Evolutionary conservation across 495 filamentous ascomycete genomes (phyloP).

Genomic region (Podospora fimiseda): DNA sequence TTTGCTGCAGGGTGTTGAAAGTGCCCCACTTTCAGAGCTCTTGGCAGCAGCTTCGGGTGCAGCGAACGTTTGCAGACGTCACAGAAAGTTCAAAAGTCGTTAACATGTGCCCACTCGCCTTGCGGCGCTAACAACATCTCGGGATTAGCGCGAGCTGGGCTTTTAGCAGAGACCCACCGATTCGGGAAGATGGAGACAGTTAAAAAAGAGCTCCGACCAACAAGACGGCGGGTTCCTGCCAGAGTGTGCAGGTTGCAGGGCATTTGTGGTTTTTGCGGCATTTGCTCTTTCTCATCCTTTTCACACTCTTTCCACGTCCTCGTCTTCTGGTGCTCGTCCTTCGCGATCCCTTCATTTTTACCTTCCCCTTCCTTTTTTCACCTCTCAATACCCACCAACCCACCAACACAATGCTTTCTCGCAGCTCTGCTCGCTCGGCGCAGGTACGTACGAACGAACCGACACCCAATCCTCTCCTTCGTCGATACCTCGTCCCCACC

Average conservation of each 20-base stretch:
- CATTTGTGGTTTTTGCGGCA: constrained; percentile 26
- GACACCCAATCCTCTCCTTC: not conserved
- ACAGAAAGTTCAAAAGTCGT: constrained; percentile 4
- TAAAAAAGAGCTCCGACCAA: constrained; percentile 24
- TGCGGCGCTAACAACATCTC: constrained; percentile 1
- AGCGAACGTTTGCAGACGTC: constrained; percentile 15
- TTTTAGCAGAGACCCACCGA: constrained; percentile 8
- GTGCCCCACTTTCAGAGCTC: constrained; percentile 1
- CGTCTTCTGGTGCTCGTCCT: not conserved
- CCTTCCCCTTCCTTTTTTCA: no score
- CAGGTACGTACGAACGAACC: not conserved
- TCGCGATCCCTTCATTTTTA: not conserved
- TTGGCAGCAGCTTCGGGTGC: not conserved
- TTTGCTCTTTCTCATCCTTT: constrained; percentile 20
- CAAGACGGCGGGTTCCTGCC: no score
- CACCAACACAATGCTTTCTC: not conserved
- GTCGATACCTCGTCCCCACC: no score
- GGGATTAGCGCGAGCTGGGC: constrained; percentile 11
- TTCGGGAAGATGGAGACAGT: constrained; percentile 21
- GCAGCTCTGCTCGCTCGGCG: not conserved
- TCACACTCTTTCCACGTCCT: constrained; percentile 10
- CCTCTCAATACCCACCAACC: not conserved
- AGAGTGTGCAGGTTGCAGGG: no score
- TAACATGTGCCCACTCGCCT: constrained; percentile 1
- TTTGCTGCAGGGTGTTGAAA: not conserved